Percentiles rank a stretch among this genome's conserved stretches.
Conservation (phyloP, 805 yeast species). For the Saccharomyces kudriavzevii region DNA sequence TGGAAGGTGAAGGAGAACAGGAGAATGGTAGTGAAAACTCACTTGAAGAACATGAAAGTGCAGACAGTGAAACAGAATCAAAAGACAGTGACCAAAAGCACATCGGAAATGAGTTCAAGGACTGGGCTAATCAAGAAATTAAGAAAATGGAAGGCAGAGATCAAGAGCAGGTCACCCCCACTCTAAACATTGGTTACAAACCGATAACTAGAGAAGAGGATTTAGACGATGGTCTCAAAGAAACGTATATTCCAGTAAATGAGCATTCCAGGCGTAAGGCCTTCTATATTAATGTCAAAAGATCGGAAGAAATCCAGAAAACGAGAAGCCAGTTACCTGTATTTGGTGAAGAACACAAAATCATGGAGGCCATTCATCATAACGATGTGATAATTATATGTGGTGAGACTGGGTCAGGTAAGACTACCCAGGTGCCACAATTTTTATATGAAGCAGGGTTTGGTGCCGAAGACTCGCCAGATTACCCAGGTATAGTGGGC, state of each 20-base stretch:
- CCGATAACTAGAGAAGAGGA: constrained; percentile 64
- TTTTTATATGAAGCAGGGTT: constrained; percentile 89
- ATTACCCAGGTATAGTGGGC: constrained; percentile 89
- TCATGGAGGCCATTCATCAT: constrained; percentile 93
- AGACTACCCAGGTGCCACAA: constrained; percentile 97
- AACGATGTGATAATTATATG: constrained; percentile 85
- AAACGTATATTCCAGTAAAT: constrained; percentile 54
- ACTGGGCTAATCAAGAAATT: constrained; percentile 78
- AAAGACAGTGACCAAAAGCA: constrained; percentile 30
- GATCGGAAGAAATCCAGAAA: constrained; percentile 59
- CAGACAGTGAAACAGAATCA: constrained; percentile 30
- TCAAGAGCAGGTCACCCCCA: constrained; percentile 45
- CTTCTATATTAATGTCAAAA: constrained; percentile 55
- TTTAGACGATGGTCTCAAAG: constrained; percentile 57
- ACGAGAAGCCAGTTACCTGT: constrained; percentile 76
- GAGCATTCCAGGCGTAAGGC: constrained; percentile 46
- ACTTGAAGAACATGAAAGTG: constrained; percentile 29
- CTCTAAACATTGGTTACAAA: constrained; percentile 40
- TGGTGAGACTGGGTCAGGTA: constrained; percentile 98
- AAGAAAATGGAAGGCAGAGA: constrained; percentile 56
- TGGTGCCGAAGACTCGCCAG: constrained; percentile 47
- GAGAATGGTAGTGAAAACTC: constrained; percentile 21
- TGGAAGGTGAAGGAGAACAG: constrained; percentile 21
- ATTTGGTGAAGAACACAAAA: constrained; percentile 77
- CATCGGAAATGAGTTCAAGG: constrained; percentile 61